Percentiles rank a stretch among this genome's conserved stretches.
phyloP scores from a whole-genome alignment of 2,329 filamentous ascomycete species.

The Phialemoniopsis sp. region DNA sequence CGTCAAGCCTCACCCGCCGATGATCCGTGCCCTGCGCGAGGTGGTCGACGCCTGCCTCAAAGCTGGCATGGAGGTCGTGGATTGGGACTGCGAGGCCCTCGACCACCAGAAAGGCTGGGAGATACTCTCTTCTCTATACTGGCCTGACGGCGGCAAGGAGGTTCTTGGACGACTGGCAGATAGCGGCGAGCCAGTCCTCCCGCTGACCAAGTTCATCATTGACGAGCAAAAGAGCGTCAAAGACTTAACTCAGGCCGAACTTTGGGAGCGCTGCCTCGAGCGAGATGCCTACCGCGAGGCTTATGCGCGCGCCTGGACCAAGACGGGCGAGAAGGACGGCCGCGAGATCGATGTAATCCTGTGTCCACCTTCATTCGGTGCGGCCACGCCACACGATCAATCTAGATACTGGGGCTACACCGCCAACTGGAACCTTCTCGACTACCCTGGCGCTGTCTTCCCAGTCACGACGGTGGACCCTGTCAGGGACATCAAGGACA shows the following conservation, averaged over 20 bases:
- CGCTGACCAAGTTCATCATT: constrained; percentile 45
- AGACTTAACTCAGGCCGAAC: constrained; percentile 30
- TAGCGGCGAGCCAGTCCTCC: constrained; percentile 43
- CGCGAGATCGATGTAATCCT: constrained; percentile 42
- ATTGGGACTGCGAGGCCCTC: constrained; percentile 9
- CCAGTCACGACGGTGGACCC: constrained; percentile 46
- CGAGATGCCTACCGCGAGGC: constrained; percentile 14
- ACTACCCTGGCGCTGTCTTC: constrained; percentile 61
- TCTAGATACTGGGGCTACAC: constrained; percentile 60
- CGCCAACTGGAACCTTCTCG: constrained; percentile 63
- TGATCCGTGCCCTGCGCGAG: constrained; percentile 44
- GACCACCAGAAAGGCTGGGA: constrained; percentile 12
- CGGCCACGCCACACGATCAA: constrained; percentile 44
- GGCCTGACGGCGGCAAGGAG: constrained; percentile 41
- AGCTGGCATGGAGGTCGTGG: constrained; percentile 8
- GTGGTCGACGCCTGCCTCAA: constrained; percentile 33
- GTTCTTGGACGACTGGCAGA: constrained; percentile 34
- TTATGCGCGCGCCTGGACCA: constrained; percentile 10
- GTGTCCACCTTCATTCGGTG: constrained; percentile 40
- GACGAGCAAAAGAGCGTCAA: constrained; percentile 36
- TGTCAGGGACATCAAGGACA: constrained; percentile 29
- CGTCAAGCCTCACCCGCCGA: constrained; percentile 51
- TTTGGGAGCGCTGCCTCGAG: constrained; percentile 22
- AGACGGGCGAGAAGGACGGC: constrained; percentile 6
- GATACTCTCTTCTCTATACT: constrained; percentile 34